A percentile compares a stretch with the other conserved stretches of the same genome.
Evolutionary conservation across 140 eudicot genomes (phyloP).

Genomic region (Stevia rebaudiana): DNA sequence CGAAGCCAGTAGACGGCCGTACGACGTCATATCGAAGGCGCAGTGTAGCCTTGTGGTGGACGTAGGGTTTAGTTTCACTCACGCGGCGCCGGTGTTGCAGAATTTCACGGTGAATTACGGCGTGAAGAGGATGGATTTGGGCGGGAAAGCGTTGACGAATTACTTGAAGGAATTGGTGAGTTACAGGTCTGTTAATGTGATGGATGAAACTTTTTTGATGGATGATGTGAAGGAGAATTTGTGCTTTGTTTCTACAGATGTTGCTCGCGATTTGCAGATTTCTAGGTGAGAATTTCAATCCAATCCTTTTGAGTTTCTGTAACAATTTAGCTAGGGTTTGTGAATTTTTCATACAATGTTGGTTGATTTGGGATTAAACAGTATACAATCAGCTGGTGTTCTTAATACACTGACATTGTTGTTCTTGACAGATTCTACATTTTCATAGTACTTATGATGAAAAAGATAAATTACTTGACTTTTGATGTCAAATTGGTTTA

Average conservation of each 20-base stretch:
- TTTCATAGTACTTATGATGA: no score
- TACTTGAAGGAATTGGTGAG: conserved; percentile 82
- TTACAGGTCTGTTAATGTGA: conserved; percentile 75
- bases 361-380: background rate
- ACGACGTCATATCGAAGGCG: conserved; percentile 61
- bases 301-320: background rate
- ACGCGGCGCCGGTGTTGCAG: conserved; percentile 76
- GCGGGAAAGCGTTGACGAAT: conserved; percentile 94
- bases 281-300: conserved; percentile 46
- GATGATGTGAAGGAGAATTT: conserved; percentile 95
- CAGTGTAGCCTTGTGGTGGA: conserved; percentile 82
- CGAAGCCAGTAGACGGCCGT: conserved; percentile 80
- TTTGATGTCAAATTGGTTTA: no score
- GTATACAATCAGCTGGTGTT: background rate
- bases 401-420: no score
- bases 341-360: background rate
- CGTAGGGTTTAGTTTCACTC: conserved; percentile 67
- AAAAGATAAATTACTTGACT: no score
- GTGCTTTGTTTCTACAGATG: conserved; percentile 82
- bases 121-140: conserved; percentile 91
- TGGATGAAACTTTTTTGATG: conserved; percentile 85
- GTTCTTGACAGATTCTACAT: no score
- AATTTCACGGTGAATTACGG: conserved; percentile 67
- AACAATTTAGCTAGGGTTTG: conserved; percentile 1
- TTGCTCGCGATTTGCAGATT: conserved; percentile 65